Percentiles rank a stretch among this genome's conserved stretches.
phyloP scores from a whole-genome alignment of 2,329 filamentous ascomycete genomes.

The Colletotrichum melonis region DNA sequence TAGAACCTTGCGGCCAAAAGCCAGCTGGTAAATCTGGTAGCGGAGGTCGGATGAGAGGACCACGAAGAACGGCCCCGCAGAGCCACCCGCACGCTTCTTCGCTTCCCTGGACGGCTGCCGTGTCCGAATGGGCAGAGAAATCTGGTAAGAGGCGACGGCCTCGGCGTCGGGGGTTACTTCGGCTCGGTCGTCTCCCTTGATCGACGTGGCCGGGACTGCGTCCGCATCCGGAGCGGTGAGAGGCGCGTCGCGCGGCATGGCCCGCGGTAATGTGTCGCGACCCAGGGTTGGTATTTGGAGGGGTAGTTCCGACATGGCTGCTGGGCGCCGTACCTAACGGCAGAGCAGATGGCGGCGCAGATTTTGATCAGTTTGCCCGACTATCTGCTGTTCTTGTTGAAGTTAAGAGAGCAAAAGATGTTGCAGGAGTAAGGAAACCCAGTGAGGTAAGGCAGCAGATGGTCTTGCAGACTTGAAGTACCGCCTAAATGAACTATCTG shows the following conservation, averaged over 20 bases:
- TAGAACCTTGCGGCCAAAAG: slow-evolving; percentile 29
- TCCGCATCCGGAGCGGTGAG: slow-evolving; percentile 30
- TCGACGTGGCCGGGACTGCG: slow-evolving; percentile 17
- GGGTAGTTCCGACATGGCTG: slow-evolving; percentile 21
- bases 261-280: slow-evolving; percentile 5
- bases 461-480: background rate
- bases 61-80: slow-evolving; percentile 29
- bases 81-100: background rate
- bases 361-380: background rate
- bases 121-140: slow-evolving; percentile 7
- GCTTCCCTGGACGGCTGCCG: background rate
- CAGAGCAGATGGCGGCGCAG: background rate
- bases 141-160: background rate
- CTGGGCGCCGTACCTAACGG: background rate
- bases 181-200: background rate
- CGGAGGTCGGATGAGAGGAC: slow-evolving; percentile 32
- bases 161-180: background rate
- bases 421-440: background rate
- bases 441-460: background rate
- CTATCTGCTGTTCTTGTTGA: background rate
- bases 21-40: slow-evolving; percentile 35
- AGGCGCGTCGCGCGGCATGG: slow-evolving; percentile 20
- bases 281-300: slow-evolving; percentile 12
- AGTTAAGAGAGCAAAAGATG: background rate
- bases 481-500: background rate